phyloP scores from a whole-genome alignment of 1,284 basidiomycete species.

The Naganishia sp. region DNA sequence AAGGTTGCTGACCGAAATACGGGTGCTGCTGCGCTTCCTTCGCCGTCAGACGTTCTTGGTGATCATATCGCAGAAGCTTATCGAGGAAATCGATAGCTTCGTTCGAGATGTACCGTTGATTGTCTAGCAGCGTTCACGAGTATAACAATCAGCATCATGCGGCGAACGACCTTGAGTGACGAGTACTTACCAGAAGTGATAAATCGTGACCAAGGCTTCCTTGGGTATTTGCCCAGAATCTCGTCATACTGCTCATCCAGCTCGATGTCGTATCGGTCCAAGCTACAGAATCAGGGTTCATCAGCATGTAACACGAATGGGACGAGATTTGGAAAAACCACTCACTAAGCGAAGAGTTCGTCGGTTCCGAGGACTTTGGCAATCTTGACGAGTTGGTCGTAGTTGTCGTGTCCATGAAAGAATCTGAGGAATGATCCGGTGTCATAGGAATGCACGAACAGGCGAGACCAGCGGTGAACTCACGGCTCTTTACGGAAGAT shows the following conservation, averaged over 20 bases:
- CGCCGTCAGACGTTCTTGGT: conserved; percentile 93
- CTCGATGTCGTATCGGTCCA: conserved; percentile 92
- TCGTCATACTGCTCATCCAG: conserved; percentile 89
- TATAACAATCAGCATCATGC: neutral
- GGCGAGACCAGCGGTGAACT: neutral
- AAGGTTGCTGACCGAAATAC: conserved; percentile 70
- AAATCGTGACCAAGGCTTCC: conserved; percentile 92
- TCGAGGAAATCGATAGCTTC: conserved; percentile 97
- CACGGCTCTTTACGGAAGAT: conserved; percentile 96
- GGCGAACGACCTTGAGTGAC: neutral
- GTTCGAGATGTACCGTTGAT: conserved; percentile 95
- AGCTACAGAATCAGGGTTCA: conserved; percentile 41
- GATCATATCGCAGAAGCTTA: conserved; percentile 90
- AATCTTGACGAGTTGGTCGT: conserved; percentile 98
- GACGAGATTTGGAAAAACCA: neutral
- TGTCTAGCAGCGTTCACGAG: conserved; percentile 62
- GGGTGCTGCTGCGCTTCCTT: conserved; percentile 83
- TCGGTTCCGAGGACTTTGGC: conserved; percentile 97
- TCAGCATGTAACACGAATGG: neutral
- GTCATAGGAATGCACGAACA: neutral
- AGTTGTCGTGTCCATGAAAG: conserved; percentile 99
- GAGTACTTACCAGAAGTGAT: conserved; percentile 62
- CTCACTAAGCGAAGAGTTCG: conserved; percentile 71
- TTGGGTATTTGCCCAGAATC: conserved; percentile 82
- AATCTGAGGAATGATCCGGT: conserved; percentile 56